Evolutionary conservation across 441 rosid genomes (phyloP), one percentile per base, ranked within the genome.

Genomic region (Metrosideros polymorpha): DNA sequence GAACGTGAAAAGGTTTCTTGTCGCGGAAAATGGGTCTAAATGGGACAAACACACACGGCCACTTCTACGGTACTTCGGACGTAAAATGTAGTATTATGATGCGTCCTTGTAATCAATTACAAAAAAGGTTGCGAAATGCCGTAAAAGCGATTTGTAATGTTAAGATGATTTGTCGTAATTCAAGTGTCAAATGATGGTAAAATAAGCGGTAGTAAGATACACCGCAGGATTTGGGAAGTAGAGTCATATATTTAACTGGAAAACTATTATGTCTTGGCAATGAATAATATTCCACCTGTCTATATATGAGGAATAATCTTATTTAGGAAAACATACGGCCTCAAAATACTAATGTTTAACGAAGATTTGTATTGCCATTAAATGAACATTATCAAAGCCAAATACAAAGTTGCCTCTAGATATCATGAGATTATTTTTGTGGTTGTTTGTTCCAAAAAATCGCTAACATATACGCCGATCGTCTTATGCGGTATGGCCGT

Each of bases 11-110:
- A 19, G 6, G 14, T 5, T 35, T 19, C 77, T 35, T 66, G 45
- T 22, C 45, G 4, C 10, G 45, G 45, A 24, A 35, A 66, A 66
- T 19, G 15, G 45, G 7, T 35, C 45, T 19, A 9, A 2, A 35
- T 19, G 6, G 27, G 27, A 35, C 39, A 9, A 66, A 66, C 77
- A 66, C 13, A 9, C 0, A 5, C 0, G 39, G 4, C 7, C 15
- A 1, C 18, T 6, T n/a, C 15, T 13, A 57, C 2, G 32, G 32
- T 59, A 59, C 4, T 6, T 3, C 0, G 2, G 5, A 3, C 0
- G 14, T 35, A 63, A 18, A 3, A 0, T 32, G 0, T 18, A 18
- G 12, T 63, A 32, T 18, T 61, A 30, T 3, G 3, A 18, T 12
- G 0, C 2, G 12, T 17, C 2, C 2, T 32, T 9, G 25, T 4